Evolutionary conservation across 2,329 filamentous ascomycete species (phyloP).

Genomic region (Alternaria postmessia): DNA sequence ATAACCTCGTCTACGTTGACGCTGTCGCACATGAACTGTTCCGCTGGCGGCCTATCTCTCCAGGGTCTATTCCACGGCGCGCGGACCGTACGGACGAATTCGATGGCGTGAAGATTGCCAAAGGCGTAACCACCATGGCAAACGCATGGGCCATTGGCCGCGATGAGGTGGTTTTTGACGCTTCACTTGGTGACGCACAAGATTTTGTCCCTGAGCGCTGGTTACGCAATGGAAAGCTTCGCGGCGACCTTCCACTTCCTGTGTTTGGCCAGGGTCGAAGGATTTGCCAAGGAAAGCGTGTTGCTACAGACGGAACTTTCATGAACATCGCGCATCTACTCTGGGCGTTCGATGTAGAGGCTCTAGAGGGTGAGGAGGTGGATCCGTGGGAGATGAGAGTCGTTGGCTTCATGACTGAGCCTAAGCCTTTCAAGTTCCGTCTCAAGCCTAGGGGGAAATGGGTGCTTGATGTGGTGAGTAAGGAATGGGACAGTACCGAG

Average conservation of each 20-base stretch:
- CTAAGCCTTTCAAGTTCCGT: conserved; percentile 16
- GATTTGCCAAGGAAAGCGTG: conserved; percentile 20
- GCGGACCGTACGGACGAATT: conserved; percentile 13
- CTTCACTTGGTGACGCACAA: conserved; percentile 2
- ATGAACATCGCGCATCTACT: conserved; percentile 16
- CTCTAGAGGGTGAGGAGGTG: conserved; percentile 6
- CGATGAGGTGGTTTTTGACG: conserved; percentile 18
- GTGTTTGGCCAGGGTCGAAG: conserved; percentile 20
- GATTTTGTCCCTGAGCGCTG: conserved; percentile 19
- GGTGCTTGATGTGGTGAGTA: conserved; percentile 14
- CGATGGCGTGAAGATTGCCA: conserved; percentile 11
- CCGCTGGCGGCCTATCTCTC: conserved; percentile 18
- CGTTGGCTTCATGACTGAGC: conserved; percentile 19
- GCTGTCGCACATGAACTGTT: conserved; percentile 15
- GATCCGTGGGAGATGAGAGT: conserved; percentile 18
- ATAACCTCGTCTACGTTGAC: conserved; percentile 15
- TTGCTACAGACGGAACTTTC: conserved; percentile 17
- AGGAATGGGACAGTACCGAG: conserved; percentile 9
- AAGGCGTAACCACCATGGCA: conserved; percentile 19
- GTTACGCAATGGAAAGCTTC: conserved; percentile 14
- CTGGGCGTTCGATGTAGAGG: conserved; percentile 16
- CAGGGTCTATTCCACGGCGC: conserved; percentile 17
- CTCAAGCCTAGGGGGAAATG: conserved; percentile 15
- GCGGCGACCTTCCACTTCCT: conserved; percentile 15
- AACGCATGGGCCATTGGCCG: conserved; percentile 20